phyloP scores from a whole-genome alignment of 2,329 filamentous ascomycete genomes.

The Fusarium sp. region DNA sequence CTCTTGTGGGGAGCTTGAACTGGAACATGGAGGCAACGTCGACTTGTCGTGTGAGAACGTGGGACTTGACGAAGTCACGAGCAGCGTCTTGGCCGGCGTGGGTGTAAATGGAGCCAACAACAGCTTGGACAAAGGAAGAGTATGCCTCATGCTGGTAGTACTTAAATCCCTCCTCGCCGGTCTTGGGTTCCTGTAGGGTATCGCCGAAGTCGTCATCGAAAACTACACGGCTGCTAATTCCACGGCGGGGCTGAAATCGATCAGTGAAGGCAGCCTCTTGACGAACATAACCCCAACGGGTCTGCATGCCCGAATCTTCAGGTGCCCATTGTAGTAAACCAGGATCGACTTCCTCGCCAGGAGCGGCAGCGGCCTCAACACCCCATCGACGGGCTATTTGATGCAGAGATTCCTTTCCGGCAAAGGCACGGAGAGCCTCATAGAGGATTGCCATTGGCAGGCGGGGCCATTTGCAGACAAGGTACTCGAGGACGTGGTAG shows the following conservation, averaged over 20 bases:
- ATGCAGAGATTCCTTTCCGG: slow-evolving; percentile 79
- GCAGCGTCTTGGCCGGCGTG: slow-evolving; percentile 84
- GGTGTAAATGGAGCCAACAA: slow-evolving; percentile 87
- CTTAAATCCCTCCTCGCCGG: slow-evolving; percentile 59
- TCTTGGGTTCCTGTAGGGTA: slow-evolving; percentile 48
- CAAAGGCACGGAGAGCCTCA: slow-evolving; percentile 86
- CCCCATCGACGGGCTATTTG: slow-evolving; percentile 89
- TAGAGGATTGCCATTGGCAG: slow-evolving; percentile 90
- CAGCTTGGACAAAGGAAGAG: slow-evolving; percentile 82
- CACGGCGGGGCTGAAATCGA: slow-evolving; percentile 68
- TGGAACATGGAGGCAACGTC: slow-evolving; percentile 83
- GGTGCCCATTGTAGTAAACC: slow-evolving; percentile 85
- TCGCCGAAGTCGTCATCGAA: slow-evolving; percentile 90
- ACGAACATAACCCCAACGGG: slow-evolving; percentile 65
- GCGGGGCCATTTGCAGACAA: slow-evolving; percentile 90
- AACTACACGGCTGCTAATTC: slow-evolving; percentile 81
- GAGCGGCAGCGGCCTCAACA: slow-evolving; percentile 86
- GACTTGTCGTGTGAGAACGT: slow-evolving; percentile 85
- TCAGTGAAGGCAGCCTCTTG: slow-evolving; percentile 61
- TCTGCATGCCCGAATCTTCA: slow-evolving; percentile 60
- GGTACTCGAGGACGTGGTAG: slow-evolving; percentile 89
- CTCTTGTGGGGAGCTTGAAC: slow-evolving; percentile 86
- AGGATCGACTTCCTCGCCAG: slow-evolving; percentile 91
- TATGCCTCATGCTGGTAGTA: slow-evolving; percentile 81
- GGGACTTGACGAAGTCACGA: slow-evolving; percentile 84